Base-by-base conservation (phyloP, 441 rosid genomes). In the Syzygium syzygioides region DNA sequence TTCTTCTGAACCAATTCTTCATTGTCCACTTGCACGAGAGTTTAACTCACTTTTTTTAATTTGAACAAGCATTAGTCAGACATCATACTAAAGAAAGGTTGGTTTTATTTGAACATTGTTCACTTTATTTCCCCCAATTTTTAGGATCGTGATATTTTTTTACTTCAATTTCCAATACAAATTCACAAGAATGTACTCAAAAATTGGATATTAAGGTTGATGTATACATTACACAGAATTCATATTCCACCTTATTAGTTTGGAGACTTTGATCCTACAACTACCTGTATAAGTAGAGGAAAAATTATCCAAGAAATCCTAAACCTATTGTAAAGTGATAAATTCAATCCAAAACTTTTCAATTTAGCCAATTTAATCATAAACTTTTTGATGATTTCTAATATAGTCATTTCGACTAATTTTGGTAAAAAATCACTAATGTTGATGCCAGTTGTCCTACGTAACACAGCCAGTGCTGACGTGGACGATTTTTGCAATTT, bases 401-500 rank as follows among this genome's bases (percentile, higher is more conserved):
- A 37, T 41, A 1, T 76, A 23, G 28, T 76, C 17, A 2, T 41
- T 76, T 41, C 0, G 1, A 34, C 19, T 11, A 20, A 37, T 71
- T 68, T 34, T 41, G 28, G 45, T 2, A 2, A 1, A 10, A 68
- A 68, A 68, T 68, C 8, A 34, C 48, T 34, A 68, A 34, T 8
- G 4, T 68, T 7, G 7, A 68, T 68, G 79, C 2, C 0, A 6
- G 15, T 19, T 19, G 1, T 68, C 12, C 23, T 34, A 19, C 7
- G 0, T 68, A 14, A 1, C 45, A 68, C 2, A 0, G 1, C 7
- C 14, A 6, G 20, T 10, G 25, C 4, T 3, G 4, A 34, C 2
- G 4, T 34, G 5, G 4, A 19, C 4, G 7, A 34, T 68, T 68
- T 68, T 68, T 34, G 48, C 28, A 68, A 34, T 5, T 34, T 37